Evolutionary conservation across 1,284 basidiomycete genomes (phyloP).

Genomic region (Marasmius sp.): DNA sequence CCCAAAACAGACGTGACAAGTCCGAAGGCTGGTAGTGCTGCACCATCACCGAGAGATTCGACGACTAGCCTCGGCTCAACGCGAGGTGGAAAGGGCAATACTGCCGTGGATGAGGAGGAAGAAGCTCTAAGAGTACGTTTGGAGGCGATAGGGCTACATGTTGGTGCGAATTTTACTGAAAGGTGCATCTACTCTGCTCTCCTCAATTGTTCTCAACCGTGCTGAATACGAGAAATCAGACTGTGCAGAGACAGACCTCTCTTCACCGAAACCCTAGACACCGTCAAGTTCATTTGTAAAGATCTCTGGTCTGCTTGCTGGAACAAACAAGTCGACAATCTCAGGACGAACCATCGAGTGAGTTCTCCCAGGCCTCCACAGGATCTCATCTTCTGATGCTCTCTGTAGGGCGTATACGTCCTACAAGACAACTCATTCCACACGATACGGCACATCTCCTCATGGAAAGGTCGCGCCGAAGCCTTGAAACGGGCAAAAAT

Average conservation of each 20-base stretch:
- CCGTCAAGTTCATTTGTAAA: conserved; percentile 95
- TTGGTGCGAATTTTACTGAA: conserved; percentile 85
- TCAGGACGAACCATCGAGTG: conserved; percentile 92
- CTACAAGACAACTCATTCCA: conserved; percentile 90
- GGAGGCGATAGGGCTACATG: conserved; percentile 84
- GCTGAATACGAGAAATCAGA: conserved; percentile 37
- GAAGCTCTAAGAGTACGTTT: conserved; percentile 68
- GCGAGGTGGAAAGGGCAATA: conserved; percentile 27
- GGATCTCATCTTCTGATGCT: background rate
- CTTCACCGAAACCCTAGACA: conserved; percentile 84
- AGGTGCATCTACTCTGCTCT: conserved; percentile 47
- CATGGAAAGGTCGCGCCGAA: conserved; percentile 73
- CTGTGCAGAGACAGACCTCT: conserved; percentile 74
- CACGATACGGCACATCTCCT: conserved; percentile 78
- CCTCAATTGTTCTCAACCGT: background rate
- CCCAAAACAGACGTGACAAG: conserved; percentile 29
- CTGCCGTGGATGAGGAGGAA: conserved; percentile 66
- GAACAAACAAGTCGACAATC: conserved; percentile 95
- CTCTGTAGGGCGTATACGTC: conserved; percentile 83
- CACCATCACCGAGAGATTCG: conserved; percentile 51
- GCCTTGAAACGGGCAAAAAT: conserved; percentile 72
- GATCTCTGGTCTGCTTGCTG: conserved; percentile 88
- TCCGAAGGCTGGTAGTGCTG: conserved; percentile 11
- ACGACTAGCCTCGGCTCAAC: conserved; percentile 43
- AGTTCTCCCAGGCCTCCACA: conserved; percentile 14